Base-by-base conservation (phyloP, 176 grass and related monocot genomes). In the Zea mays region DNA sequence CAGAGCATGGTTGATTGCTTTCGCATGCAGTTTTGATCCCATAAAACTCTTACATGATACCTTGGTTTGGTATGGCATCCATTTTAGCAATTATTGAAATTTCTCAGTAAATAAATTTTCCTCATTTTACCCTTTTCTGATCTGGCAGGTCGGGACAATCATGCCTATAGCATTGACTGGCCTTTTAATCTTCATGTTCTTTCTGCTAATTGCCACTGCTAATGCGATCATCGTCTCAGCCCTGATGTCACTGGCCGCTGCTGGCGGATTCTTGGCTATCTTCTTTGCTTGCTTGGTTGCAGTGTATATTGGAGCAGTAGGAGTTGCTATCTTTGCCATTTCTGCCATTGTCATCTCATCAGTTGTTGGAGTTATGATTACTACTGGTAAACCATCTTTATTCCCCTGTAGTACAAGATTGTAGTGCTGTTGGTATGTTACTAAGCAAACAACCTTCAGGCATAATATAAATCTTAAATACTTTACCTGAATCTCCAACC, bases 261-360 rank as follows among this genome's bases (percentile, higher is more conserved):
- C 87, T 4, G 89, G 96, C 81, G 91, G 96, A 4, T 98, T 94
- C 81, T 68, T 98, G 77, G 87, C 96, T 37, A 52, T 94, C 62
- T 98, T 94, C 85, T 98, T 98, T 81, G 77, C 89, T 57, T 94
- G 77, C 77, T 81, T 94, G 38, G 80, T 89, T 17, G 85, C 85
- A 39, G 85, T 98, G 6, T 98, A 98, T 81, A 76, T 98, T 1
- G 89, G 92, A 56, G 85, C 82, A 73, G 78, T 94, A 65, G 85
- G 85, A 16, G 41, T 92, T 88, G 91, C 96, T 41, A 37, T 86
- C 49, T 92, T 98, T 41, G 56, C 77, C 43, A 92, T 98, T 43
- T 88, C 92, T 0, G 63, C 85, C 0, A 86, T 82, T 5, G 91
- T 89, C 20, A 74, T 98, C 55, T 90, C 87, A 7, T 79, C 89